Evolutionary conservation across 176 grass and related monocot genomes (phyloP).

Genomic region (Alloteropsis semialata): DNA sequence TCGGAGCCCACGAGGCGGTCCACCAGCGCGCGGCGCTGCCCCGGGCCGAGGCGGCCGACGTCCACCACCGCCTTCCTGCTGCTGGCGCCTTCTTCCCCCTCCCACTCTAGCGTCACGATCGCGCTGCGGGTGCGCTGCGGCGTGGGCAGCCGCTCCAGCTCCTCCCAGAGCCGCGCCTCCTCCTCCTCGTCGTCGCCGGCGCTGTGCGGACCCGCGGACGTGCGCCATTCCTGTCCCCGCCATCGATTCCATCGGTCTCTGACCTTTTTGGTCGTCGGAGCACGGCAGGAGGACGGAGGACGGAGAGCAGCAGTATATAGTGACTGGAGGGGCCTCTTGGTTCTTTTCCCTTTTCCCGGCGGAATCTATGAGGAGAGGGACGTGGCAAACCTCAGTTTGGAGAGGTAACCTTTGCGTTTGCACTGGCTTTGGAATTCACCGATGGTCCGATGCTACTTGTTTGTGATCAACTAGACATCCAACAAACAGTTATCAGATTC

Average conservation of each 20-base stretch:
- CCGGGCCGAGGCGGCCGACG: constrained; percentile 23
- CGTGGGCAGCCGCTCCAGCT: constrained; percentile 49
- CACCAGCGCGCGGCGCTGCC: constrained; percentile 38
- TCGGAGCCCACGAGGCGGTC: constrained; percentile 37
- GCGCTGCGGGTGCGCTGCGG: constrained; percentile 34
- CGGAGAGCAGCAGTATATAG: not conserved
- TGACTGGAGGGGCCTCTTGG: not conserved
- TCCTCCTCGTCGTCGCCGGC: constrained; percentile 20
- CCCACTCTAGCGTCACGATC: constrained; percentile 20
- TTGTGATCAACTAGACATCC: too few relatives aligned
- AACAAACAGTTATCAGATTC: too few relatives aligned
- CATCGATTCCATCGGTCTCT: not conserved
- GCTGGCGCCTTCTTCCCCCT: not conserved
- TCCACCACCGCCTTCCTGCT: constrained; percentile 20
- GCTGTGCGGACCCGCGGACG: not conserved
- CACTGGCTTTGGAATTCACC: not conserved
- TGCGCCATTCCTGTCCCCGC: not conserved
- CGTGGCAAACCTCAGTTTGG: not conserved
- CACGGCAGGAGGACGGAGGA: not conserved
- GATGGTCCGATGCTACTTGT: not conserved
- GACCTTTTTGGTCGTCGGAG: not conserved
- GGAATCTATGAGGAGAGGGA: not conserved
- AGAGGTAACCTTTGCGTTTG: not conserved
- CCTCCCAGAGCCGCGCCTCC: constrained; percentile 55
- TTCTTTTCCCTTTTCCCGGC: not conserved